These are phyloP conservation scores for Pterocarpus santalinus DNA, from an alignment of 306 rosid genomes.

Conservation along the genomic window DNA sequence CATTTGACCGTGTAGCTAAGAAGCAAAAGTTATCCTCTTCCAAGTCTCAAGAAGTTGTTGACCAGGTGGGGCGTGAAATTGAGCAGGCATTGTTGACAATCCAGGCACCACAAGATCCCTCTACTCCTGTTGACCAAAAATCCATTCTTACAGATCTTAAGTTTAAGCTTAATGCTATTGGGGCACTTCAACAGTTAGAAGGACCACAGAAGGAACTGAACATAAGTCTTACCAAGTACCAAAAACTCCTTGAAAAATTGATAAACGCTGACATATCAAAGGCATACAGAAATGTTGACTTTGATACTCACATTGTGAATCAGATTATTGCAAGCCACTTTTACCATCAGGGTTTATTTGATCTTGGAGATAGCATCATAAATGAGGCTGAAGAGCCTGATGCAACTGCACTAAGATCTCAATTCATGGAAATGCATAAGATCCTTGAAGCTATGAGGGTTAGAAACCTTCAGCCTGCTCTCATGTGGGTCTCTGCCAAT, in stretches of 20 bases:
- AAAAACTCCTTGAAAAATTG: slow-evolving; percentile 67
- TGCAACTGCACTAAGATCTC: slow-evolving; percentile 60
- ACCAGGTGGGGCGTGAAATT: slow-evolving; percentile 74
- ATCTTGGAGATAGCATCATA: slow-evolving; percentile 77
- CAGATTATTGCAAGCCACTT: slow-evolving; percentile 80
- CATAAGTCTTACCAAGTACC: slow-evolving; percentile 65
- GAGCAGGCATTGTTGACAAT: slow-evolving; percentile 67
- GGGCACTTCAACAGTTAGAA: slow-evolving; percentile 68
- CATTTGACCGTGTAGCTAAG: slow-evolving; percentile 84
- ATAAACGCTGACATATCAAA: slow-evolving; percentile 82
- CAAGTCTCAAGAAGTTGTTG: slow-evolving; percentile 78
- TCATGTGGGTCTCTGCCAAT: slow-evolving; percentile 71
- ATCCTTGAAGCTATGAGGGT: slow-evolving; percentile 71
- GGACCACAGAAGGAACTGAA: slow-evolving; percentile 77
- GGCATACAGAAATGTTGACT: slow-evolving; percentile 83
- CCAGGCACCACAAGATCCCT: slow-evolving; percentile 59
- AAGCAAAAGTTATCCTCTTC: slow-evolving; percentile 87
- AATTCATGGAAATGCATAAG: slow-evolving; percentile 76
- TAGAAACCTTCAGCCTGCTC: slow-evolving; percentile 83
- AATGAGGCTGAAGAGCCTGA: slow-evolving; percentile 77
- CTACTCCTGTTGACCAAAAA: slow-evolving; percentile 61
- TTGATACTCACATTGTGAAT: slow-evolving; percentile 70
- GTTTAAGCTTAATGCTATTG: slow-evolving; percentile 64
- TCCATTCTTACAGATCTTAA: slow-evolving; percentile 69
- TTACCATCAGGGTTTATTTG: slow-evolving; percentile 74